Base-by-base conservation (phyloP, 2,329 filamentous ascomycete genomes). In the Cercospora nicotianae region DNA sequence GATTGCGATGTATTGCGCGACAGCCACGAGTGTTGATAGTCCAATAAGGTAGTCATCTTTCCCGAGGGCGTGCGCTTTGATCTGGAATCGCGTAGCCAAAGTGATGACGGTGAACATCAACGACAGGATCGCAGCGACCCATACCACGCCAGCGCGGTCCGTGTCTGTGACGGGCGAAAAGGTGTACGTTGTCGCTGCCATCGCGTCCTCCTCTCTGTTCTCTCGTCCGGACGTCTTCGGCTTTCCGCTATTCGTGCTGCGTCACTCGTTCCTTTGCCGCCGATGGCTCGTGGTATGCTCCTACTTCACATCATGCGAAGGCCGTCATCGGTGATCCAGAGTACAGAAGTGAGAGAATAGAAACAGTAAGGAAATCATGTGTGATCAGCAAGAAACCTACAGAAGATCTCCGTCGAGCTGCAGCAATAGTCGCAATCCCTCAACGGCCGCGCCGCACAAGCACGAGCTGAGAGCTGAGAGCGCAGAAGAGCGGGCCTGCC, bases 111-210 rank as follows among this genome's bases (percentile, higher is more conserved):
- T 72, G 65, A 75, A 77, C 20, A 76, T 67, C 45, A 72, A 60
- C 42, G 69, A 69, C 48, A 77, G 67, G n/a, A 77, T 72, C 2
- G 72, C 68, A n/a, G 73, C 72, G 16, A 77, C 75, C 71, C 73
- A 77, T 13, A 76, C 67, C 4, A 67, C 30, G 18, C 67, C 67
- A 23, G 67, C 67, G 31, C 67, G 67, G 30, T 69, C 67, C 26
- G 67, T 69, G 1, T 63, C 57, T 18, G 67, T 67, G 16, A 69
- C 67, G 18, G 67, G 67, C 20, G 67, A 67, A 65, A 69, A 67
- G 48, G 58, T 69, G 65, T 69, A 67, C 33, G 67, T 64, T 26
- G 67, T 60, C 12, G 60, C 36, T 18, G 61, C 45, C 45, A 55
- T 53, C 45, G 45, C 20, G 33, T 61, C 42, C 18, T 18, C 18